These are phyloP conservation scores for Paecilomyces variotii DNA, from an alignment of 2,329 filamentous ascomycete species.

Conservation along the genomic window DNA sequence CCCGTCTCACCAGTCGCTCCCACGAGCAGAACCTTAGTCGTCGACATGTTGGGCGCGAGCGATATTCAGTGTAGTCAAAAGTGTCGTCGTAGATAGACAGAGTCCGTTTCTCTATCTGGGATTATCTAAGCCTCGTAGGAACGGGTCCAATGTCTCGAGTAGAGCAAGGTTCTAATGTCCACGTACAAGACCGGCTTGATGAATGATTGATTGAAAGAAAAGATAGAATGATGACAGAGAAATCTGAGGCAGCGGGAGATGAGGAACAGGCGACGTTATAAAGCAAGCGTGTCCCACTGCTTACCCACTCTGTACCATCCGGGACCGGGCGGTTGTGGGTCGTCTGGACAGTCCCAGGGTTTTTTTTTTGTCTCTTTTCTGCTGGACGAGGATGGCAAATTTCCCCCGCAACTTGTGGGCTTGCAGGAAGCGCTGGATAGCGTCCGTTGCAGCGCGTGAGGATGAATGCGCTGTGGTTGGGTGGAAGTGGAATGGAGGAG, in stretches of 20 bases:
- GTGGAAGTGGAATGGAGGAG: neutral
- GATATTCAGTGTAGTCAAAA: neutral
- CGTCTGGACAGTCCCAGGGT: slow-evolving; percentile 21
- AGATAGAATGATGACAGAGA: slow-evolving; percentile 3
- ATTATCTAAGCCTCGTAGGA: neutral
- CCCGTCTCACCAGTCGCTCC: slow-evolving; percentile 34
- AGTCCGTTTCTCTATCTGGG: neutral
- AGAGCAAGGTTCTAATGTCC: too few species aligned
- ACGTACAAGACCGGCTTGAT: slow-evolving; percentile 1
- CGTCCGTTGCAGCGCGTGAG: too few species aligned
- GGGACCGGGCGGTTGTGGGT: slow-evolving; percentile 23
- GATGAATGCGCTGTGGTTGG: too few species aligned
- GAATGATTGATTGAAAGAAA: slow-evolving; percentile 6
- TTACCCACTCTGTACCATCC: slow-evolving; percentile 25
- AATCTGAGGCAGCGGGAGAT: slow-evolving; percentile 8
- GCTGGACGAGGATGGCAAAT: slow-evolving; percentile 1
- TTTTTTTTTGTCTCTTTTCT: neutral
- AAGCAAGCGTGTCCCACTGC: slow-evolving; percentile 20
- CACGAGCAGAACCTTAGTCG: slow-evolving; percentile 29
- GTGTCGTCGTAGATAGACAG: too few species aligned
- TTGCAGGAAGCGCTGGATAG: too few species aligned
- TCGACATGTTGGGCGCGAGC: slow-evolving; percentile 19
- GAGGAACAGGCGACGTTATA: slow-evolving; percentile 26
- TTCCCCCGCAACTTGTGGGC: slow-evolving; percentile 6
- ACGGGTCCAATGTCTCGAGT: neutral